These are phyloP conservation scores for Elaeagnus macrophylla DNA, from an alignment of 306 rosid species.

Conservation along the genomic window DNA sequence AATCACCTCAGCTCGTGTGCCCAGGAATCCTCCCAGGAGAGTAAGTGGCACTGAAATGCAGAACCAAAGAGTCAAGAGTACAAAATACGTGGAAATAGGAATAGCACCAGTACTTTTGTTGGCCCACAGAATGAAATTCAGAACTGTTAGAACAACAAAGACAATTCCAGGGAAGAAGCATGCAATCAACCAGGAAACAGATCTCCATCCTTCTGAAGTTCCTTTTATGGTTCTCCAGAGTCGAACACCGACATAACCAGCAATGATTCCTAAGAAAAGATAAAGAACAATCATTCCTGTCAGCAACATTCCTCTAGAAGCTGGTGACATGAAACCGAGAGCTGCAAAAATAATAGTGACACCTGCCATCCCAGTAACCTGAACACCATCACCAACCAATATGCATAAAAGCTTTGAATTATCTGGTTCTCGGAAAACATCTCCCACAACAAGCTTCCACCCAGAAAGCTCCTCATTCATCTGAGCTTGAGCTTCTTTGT, in stretches of 20 bases:
- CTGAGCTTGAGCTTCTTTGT: conserved; percentile 93
- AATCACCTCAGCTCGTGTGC: conserved; percentile 63
- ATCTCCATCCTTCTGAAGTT: conserved; percentile 83
- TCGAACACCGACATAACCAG: conserved; percentile 91
- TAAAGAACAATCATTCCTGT: conserved; percentile 91
- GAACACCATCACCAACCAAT: conserved; percentile 94
- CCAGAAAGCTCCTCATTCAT: conserved; percentile 99
- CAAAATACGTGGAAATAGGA: conserved; percentile 79
- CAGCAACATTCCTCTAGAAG: conserved; percentile 78
- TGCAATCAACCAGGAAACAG: conserved; percentile 70
- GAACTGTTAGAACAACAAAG: conserved; percentile 58
- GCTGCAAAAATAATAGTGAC: conserved; percentile 89
- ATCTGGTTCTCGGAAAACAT: conserved; percentile 88
- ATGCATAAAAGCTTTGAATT: conserved; percentile 74
- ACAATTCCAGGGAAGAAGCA: conserved; percentile 93
- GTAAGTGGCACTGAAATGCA: conserved; percentile 96
- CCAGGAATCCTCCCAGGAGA: conserved; percentile 79
- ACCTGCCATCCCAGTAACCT: conserved; percentile 81
- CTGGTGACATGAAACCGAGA: conserved; percentile 74
- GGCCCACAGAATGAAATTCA: conserved; percentile 90
- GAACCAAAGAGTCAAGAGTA: conserved; percentile 80
- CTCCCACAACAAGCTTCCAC: conserved; percentile 98
- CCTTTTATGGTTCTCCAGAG: conserved; percentile 90
- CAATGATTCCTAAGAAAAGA: conserved; percentile 78
- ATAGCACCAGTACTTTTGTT: conserved; percentile 92